Percentiles rank a stretch among this genome's conserved stretches.
Conservation (phyloP, 306 rosid genomes). For the Lupinus albus region DNA sequence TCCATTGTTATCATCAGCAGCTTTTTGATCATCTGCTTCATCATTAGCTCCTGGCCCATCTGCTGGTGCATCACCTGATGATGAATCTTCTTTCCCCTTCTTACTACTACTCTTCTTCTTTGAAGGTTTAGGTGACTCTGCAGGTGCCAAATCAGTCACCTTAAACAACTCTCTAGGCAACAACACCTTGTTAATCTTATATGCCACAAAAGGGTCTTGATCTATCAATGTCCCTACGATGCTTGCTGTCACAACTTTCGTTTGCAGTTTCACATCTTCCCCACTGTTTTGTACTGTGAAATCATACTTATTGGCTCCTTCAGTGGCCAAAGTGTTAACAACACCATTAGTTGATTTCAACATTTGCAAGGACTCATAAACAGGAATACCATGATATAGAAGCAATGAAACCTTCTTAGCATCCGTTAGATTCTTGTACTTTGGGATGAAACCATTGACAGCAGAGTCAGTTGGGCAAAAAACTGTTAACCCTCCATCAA, state of each 20-base stretch:
- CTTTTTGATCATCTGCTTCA: constrained; percentile 44
- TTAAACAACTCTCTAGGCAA: constrained; percentile 77
- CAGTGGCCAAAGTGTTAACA: constrained; percentile 85
- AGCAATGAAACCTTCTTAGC: constrained; percentile 60
- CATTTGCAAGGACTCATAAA: constrained; percentile 73
- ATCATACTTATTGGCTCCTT: constrained; percentile 75
- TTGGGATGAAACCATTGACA: constrained; percentile 59
- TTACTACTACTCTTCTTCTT: constrained; percentile 29
- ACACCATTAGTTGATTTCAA: constrained; percentile 75
- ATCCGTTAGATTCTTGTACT: constrained; percentile 74
- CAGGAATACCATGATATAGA: constrained; percentile 75
- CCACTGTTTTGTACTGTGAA: constrained; percentile 80
- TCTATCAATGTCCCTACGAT: constrained; percentile 73
- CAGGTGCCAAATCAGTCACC: constrained; percentile 38
- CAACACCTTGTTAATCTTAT: constrained; percentile 70
- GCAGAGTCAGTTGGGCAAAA: constrained; percentile 78
- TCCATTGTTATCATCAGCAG: constrained; percentile 57
- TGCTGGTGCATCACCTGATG: constrained; percentile 44
- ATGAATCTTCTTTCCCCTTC: constrained; percentile 16
- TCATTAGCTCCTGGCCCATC: too few species aligned
- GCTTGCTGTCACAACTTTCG: constrained; percentile 61
- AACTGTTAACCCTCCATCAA: constrained; percentile 85
- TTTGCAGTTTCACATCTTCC: constrained; percentile 70
- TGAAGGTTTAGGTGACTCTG: constrained; percentile 32
- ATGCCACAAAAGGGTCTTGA: constrained; percentile 75